Evolutionary conservation across 176 grass and related monocot genomes (phyloP).

Genomic region (Oryza australiensis): DNA sequence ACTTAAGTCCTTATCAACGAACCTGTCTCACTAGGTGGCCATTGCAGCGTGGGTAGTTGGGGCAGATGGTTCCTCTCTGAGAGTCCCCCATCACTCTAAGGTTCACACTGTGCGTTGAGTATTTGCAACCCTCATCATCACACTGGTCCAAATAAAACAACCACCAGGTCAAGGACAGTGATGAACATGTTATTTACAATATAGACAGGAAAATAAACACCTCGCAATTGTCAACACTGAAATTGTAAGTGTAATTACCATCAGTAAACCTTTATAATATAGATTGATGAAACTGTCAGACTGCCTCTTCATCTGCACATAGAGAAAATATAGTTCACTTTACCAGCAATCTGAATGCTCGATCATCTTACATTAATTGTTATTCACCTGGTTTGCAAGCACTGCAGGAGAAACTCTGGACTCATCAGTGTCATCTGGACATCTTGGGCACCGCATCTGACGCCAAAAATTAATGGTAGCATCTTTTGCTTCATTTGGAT

Average conservation of each 20-base stretch:
- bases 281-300: constrained; percentile 80
- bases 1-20: constrained; percentile 14
- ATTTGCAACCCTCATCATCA: constrained; percentile 84
- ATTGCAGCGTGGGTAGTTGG: constrained; percentile 80
- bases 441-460: constrained; percentile 76
- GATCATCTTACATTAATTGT: neutral
- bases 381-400: constrained; percentile 85
- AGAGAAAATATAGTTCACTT: constrained; percentile 25
- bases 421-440: constrained; percentile 59
- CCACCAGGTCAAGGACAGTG: constrained; percentile 7
- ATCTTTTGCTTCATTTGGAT: constrained; percentile 53
- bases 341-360: constrained; percentile 20
- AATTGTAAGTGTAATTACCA: constrained; percentile 54
- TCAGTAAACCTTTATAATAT: constrained; percentile 86
- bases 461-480: constrained; percentile 72
- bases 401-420: constrained; percentile 63
- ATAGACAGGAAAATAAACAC: neutral
- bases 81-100: constrained; percentile 87
- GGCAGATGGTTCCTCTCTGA: constrained; percentile 83
- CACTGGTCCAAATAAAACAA: constrained; percentile 57
- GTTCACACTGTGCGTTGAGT: constrained; percentile 71
- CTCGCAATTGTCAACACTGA: neutral
- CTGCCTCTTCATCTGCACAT: constrained; percentile 86
- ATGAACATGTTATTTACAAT: constrained; percentile 8
- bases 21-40: constrained; percentile 83